Evolutionary conservation across 257 asterid genomes (phyloP).

Genomic region (Solanum pimpinellifolium): DNA sequence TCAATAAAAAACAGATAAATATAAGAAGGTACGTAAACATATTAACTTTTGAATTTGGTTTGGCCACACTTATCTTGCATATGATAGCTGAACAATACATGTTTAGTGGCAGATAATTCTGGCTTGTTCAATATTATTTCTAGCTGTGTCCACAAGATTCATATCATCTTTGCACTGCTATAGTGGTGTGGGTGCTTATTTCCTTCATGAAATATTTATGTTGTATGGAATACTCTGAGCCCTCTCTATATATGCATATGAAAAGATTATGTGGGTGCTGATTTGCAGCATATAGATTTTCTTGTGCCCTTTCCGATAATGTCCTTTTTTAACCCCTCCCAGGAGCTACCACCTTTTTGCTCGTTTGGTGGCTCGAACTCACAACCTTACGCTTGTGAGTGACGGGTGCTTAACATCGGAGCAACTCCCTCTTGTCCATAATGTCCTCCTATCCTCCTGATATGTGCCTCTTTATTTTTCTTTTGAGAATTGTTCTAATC

Average conservation of each 20-base stretch:
- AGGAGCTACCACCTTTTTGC: not conserved
- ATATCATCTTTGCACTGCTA: not conserved
- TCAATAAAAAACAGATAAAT: not conserved
- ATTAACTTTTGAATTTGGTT: not conserved
- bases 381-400: not conserved
- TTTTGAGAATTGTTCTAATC: not conserved
- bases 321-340: not conserved
- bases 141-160: not conserved
- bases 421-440: not conserved
- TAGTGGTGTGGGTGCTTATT: not conserved
- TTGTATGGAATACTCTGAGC: not conserved
- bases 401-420: not conserved
- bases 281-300: not conserved
- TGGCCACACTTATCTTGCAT: not conserved
- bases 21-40: not conserved
- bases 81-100: not conserved
- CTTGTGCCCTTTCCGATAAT: not conserved
- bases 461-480: not conserved
- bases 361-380: not conserved
- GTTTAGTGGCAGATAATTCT: not conserved
- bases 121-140: not conserved
- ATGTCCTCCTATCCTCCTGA: not conserved
- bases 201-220: not conserved
- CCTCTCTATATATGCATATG: not conserved
- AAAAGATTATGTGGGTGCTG: not conserved